Conservation (phyloP, 2,329 filamentous ascomycete genomes). For the Hymenoscyphus fraxineus region DNA sequence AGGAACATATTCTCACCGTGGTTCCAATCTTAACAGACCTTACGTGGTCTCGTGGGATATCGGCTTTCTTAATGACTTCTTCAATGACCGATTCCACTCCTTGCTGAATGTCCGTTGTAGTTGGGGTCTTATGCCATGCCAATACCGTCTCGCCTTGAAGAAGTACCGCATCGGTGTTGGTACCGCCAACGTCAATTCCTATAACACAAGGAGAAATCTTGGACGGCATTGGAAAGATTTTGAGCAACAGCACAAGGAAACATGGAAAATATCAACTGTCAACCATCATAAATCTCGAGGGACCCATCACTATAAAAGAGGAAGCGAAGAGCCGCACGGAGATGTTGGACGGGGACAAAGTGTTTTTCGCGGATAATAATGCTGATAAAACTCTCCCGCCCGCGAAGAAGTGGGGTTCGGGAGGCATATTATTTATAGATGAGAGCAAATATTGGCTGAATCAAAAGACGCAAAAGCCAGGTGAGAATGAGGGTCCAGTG, state of each 20-base stretch:
- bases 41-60: slow-evolving; percentile 18
- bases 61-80: slow-evolving; percentile 21
- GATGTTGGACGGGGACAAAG: not conserved
- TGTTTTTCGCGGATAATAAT: not conserved
- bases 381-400: not conserved
- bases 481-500: not conserved
- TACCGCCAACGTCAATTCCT: slow-evolving; percentile 50
- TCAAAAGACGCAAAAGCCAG: not conserved
- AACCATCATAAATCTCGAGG: not conserved
- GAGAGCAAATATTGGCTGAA: not conserved
- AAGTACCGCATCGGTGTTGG: slow-evolving; percentile 31
- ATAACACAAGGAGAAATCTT: slow-evolving; percentile 28
- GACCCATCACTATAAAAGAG: not conserved
- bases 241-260: slow-evolving; percentile 4
- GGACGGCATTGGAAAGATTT: slow-evolving; percentile 19
- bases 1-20: slow-evolving; percentile 51
- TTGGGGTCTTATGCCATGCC: slow-evolving; percentile 27
- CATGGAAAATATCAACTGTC: slow-evolving; percentile 8
- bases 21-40: slow-evolving; percentile 28
- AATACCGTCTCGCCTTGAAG: slow-evolving; percentile 21
- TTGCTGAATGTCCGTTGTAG: slow-evolving; percentile 26
- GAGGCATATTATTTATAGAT: not conserved
- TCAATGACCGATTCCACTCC: slow-evolving; percentile 25
- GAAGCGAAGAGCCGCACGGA: not conserved
- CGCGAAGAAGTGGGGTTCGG: not conserved